Base-by-base conservation (phyloP, 2,329 filamentous ascomycete species). In the Fonsecaea pedrosoi region DNA sequence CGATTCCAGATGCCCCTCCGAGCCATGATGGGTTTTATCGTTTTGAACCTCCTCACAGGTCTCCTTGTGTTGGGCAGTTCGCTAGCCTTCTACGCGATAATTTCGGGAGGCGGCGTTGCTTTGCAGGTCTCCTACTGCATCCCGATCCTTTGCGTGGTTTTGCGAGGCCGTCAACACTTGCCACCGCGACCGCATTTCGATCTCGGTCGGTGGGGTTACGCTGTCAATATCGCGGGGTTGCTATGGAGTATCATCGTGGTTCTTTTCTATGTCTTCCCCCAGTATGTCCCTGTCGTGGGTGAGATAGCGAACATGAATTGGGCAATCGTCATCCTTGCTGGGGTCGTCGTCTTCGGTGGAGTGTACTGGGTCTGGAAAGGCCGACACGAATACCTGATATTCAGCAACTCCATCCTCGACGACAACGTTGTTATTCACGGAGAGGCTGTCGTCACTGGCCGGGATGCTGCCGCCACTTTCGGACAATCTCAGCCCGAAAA, bases 1-100 rank as follows among this genome's bases (percentile, higher is more conserved):
- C 76, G 70, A 0, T 82, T 87, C 62, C 85, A 85, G 62, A 88
- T 87, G 73, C 87, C 87, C 0, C 79, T 89, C 48, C 68, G 71
- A 34, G 64, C 66, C 13, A 63, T 70, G 67, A 55, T 69, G 30
- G 69, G 45, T 15, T 66, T 70, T 37, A 58, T 69, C 9, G 66
- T 70, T n/a, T 55, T 69, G 34, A 69, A 70, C 35, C 54, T 70
- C 6, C 64, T 70, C 9, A 50, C 57, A 5, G 69, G 69, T 13
- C 58, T 69, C 18, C 59, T 70, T 8, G 69, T 70, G 7, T 50
- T 70, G 15, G 69, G 69, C 4, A 70, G 69, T 59, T 34, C 61
- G 35, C 64, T 70, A 7, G 69, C 69, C 34, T 70, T 70, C 42
- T 69, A 70, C 35, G 66, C 69, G 12, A 69, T 70, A 56, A 69